phyloP scores from a whole-genome alignment of 257 asterid species.

The Dorcoceras hygrometricum region DNA sequence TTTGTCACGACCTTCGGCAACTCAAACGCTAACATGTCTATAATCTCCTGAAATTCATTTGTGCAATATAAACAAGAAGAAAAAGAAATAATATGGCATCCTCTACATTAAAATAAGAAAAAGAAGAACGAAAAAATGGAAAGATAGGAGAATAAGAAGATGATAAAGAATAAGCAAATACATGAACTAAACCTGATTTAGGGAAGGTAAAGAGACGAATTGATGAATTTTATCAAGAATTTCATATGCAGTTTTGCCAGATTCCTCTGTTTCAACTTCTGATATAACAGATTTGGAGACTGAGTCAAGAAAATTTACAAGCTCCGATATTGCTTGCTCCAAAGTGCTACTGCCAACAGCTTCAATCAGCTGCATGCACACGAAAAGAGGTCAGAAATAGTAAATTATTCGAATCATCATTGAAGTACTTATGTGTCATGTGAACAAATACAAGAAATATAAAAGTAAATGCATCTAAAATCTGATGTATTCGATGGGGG shows the following conservation, averaged over 20 bases:
- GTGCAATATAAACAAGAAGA: background rate
- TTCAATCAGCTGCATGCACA: constrained; percentile 45
- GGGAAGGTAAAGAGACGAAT: constrained; percentile 38
- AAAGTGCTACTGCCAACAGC: constrained; percentile 43
- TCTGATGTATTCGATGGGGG: too few species aligned
- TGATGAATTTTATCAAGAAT: constrained; percentile 50
- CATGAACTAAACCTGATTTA: constrained; percentile 46
- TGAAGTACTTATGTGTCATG: too few species aligned
- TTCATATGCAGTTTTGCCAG: constrained; percentile 35
- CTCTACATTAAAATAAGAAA: background rate
- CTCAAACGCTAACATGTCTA: constrained; percentile 69
- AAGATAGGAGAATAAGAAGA: too few species aligned
- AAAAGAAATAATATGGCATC: background rate
- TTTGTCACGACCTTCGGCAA: constrained; percentile 64
- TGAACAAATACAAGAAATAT: too few species aligned
- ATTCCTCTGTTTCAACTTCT: constrained; percentile 21
- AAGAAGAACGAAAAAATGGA: too few species aligned
- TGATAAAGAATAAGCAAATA: background rate
- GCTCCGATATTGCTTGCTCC: constrained; percentile 40
- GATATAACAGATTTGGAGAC: constrained; percentile 32
- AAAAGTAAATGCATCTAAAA: too few species aligned
- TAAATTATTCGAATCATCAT: background rate
- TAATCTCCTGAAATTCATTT: constrained; percentile 42
- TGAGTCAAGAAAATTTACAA: constrained; percentile 49
- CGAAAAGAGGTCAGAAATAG: background rate